phyloP scores from a whole-genome alignment of 352 stramenopile genomes.

The Phytophthora pini region DNA sequence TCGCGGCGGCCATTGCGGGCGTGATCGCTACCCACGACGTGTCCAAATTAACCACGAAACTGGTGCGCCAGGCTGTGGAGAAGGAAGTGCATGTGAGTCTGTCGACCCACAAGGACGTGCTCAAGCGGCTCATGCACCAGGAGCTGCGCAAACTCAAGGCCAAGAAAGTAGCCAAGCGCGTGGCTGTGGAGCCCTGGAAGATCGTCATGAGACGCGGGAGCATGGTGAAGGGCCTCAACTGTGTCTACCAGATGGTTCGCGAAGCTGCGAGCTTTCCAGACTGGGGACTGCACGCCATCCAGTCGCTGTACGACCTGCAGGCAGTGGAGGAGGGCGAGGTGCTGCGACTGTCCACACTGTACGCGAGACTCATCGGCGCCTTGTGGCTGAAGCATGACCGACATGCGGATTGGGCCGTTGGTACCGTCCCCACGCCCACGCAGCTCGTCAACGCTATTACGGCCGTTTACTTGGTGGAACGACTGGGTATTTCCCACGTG shows the following conservation, averaged over 20 bases:
- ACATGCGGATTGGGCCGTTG: conserved; percentile 50
- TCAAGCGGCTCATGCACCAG: conserved; percentile 90
- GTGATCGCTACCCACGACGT: conserved; percentile 76
- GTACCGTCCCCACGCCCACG: conserved; percentile 45
- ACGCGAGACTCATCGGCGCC: conserved; percentile 60
- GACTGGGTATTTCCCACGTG: conserved; percentile 67
- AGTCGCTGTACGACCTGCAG: conserved; percentile 72
- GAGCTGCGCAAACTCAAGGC: conserved; percentile 82
- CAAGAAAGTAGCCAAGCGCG: conserved; percentile 71
- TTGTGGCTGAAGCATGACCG: conserved; percentile 59
- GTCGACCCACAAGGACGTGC: conserved; percentile 87
- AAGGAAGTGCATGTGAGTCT: conserved; percentile 88
- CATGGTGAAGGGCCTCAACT: conserved; percentile 49
- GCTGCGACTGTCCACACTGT: conserved; percentile 53
- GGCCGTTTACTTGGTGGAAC: conserved; percentile 78
- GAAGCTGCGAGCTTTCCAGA: conserved; percentile 23
- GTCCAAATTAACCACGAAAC: conserved; percentile 73
- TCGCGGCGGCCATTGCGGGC: conserved; percentile 67
- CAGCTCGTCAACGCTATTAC: conserved; percentile 68
- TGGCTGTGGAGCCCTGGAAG: conserved; percentile 69
- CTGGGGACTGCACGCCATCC: conserved; percentile 65
- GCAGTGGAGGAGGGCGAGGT: conserved; percentile 56
- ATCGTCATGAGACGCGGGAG: conserved; percentile 46
- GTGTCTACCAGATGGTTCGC: conserved; percentile 51
- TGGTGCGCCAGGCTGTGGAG: conserved; percentile 86